A percentile compares a stretch with the other conserved stretches of the same genome.
Conservation (phyloP, 768 basidiomycete genomes). For the Suillus plorans region DNA sequence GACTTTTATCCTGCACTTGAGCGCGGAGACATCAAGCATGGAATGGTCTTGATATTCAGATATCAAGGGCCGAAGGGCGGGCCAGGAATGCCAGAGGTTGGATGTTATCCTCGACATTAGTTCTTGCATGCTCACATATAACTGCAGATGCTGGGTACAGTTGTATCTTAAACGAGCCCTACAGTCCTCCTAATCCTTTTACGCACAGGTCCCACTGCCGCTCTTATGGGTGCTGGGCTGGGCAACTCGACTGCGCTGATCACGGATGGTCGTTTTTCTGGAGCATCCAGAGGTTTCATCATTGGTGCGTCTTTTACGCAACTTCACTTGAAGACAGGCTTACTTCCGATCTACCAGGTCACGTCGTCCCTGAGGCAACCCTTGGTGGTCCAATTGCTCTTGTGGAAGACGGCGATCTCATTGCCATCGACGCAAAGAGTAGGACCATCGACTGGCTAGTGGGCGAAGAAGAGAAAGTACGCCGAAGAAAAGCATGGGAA, state of each 20-base stretch:
- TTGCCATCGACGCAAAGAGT: slow-evolving; percentile 69
- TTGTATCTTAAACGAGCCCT: background rate
- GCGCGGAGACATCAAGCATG: slow-evolving; percentile 71
- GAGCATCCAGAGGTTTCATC: slow-evolving; percentile 70
- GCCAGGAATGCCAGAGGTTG: slow-evolving; percentile 88
- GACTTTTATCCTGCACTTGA: slow-evolving; percentile 74
- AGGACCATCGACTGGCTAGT: slow-evolving; percentile 74
- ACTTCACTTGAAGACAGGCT: slow-evolving; percentile 35
- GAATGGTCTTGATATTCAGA: slow-evolving; percentile 77
- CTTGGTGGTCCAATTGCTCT: slow-evolving; percentile 87
- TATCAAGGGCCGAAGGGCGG: slow-evolving; percentile 90
- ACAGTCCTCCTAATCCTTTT: slow-evolving; percentile 9
- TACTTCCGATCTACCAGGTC: slow-evolving; percentile 43
- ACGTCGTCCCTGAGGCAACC: slow-evolving; percentile 64
- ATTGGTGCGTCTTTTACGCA: slow-evolving; percentile 38
- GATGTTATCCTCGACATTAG: slow-evolving; percentile 5
- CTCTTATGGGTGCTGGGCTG: slow-evolving; percentile 82
- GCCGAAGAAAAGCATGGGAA: slow-evolving; percentile 69
- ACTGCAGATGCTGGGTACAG: slow-evolving; percentile 45
- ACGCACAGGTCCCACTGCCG: slow-evolving; percentile 67
- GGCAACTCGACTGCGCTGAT: slow-evolving; percentile 77
- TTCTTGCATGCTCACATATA: slow-evolving; percentile 2
- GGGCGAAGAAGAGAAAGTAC: slow-evolving; percentile 59
- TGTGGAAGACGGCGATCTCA: slow-evolving; percentile 77
- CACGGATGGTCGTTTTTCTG: slow-evolving; percentile 89